phyloP scores from a whole-genome alignment of 2,329 filamentous ascomycete genomes.

The Cladosporium colombiae region DNA sequence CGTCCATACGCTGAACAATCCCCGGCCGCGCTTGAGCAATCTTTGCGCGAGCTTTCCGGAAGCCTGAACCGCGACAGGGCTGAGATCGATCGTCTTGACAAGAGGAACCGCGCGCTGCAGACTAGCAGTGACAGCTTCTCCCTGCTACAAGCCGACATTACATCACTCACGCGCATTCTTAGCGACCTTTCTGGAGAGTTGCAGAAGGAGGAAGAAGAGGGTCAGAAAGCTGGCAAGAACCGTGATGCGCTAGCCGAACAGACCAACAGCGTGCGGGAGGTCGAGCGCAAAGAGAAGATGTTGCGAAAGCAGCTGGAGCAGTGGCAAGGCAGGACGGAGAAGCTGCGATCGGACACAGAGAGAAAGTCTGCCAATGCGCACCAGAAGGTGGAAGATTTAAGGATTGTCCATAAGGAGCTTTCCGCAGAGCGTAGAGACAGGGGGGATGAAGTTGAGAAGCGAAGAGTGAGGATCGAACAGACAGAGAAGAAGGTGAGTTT shows the following conservation, averaged over 20 bases:
- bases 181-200: slow-evolving; percentile 86
- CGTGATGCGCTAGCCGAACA: slow-evolving; percentile 84
- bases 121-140: slow-evolving; percentile 89
- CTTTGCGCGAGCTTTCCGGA: slow-evolving; percentile 77
- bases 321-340: slow-evolving; percentile 84
- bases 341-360: slow-evolving; percentile 75
- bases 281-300: slow-evolving; percentile 83
- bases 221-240: slow-evolving; percentile 75
- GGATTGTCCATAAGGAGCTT: slow-evolving; percentile 74
- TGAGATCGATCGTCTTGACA: slow-evolving; percentile 84
- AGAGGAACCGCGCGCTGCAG: slow-evolving; percentile 83
- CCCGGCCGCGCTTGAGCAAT: slow-evolving; percentile 77
- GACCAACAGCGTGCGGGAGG: slow-evolving; percentile 85
- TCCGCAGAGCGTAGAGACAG: slow-evolving; percentile 85
- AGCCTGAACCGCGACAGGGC: slow-evolving; percentile 75
- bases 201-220: slow-evolving; percentile 87
- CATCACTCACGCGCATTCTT: slow-evolving; percentile 82
- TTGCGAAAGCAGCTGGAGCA: slow-evolving; percentile 81
- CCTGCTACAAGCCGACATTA: slow-evolving; percentile 81
- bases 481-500: slow-evolving; percentile 90
- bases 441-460: slow-evolving; percentile 86
- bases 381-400: slow-evolving; percentile 85
- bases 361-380: slow-evolving; percentile 80
- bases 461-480: slow-evolving; percentile 92
- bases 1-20: slow-evolving; percentile 90